Percentiles rank a stretch among this genome's conserved stretches.
Conservation (phyloP, 805 yeast species). For the Lipomyces orientalis region DNA sequence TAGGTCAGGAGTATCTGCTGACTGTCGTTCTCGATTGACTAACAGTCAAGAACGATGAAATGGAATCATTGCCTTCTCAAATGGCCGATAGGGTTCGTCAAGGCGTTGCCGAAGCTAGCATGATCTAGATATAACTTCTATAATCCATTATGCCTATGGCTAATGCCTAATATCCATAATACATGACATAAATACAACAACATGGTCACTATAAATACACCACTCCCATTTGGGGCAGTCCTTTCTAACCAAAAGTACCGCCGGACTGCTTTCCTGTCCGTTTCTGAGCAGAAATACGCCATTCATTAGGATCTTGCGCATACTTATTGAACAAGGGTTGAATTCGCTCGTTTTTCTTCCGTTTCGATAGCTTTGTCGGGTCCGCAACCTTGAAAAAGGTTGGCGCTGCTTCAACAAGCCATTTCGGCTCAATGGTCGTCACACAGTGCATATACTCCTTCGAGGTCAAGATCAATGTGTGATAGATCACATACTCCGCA, state of each 20-base stretch:
- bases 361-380: slow-evolving; percentile 54
- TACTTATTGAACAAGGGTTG: slow-evolving; percentile 72
- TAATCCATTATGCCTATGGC: background rate
- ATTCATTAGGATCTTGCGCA: slow-evolving; percentile 66
- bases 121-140: background rate
- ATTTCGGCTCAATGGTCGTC: slow-evolving; percentile 67
- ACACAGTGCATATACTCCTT: slow-evolving; percentile 87
- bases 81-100: background rate
- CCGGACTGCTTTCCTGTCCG: slow-evolving; percentile 30
- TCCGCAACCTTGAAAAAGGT: slow-evolving; percentile 72
- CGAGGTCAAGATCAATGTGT: slow-evolving; percentile 81
- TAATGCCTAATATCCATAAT: slow-evolving; percentile 4
- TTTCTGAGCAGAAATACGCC: slow-evolving; percentile 69
- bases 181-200: background rate
- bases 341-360: slow-evolving; percentile 66
- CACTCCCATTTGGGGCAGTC: background rate
- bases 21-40: background rate
- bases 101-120: background rate
- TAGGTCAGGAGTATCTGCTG: too few relatives aligned
- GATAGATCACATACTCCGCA: slow-evolving; percentile 74
- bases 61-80: background rate
- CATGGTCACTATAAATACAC: background rate
- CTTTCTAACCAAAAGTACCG: slow-evolving; percentile 38
- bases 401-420: slow-evolving; percentile 79
- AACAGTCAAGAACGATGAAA: background rate